A percentile compares a stretch with the other conserved stretches of the same genome.
Conservation (phyloP, 2,329 filamentous ascomycete species). For the Trichoderma citrinoviride region DNA sequence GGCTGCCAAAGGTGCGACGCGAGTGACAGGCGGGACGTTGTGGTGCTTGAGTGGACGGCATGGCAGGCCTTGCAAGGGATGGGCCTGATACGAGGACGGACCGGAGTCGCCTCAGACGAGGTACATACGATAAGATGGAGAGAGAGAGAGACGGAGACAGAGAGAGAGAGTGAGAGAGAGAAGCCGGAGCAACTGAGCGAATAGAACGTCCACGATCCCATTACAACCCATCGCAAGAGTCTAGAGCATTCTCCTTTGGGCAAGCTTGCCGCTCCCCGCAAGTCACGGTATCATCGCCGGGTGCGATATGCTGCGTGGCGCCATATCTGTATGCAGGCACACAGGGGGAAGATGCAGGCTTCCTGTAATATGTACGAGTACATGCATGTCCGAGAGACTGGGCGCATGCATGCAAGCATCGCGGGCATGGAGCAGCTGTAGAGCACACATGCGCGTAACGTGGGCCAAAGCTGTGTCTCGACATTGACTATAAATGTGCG, state of each 20-base stretch:
- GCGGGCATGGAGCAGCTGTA: not conserved
- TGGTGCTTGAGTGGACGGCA: not conserved
- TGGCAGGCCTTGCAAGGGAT: not conserved
- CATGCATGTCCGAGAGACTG: too few species aligned
- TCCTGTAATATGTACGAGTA: not conserved
- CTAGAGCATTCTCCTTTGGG: not conserved
- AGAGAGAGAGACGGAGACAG: too few species aligned
- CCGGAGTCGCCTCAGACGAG: not conserved
- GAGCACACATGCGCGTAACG: not conserved
- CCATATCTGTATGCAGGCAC: slow-evolving; percentile 16
- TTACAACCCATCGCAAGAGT: too few species aligned
- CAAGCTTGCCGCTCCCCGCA: slow-evolving; percentile 1
- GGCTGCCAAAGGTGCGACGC: slow-evolving; percentile 18
- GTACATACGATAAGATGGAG: too few species aligned
- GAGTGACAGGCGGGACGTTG: not conserved
- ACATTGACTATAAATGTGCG: too few species aligned
- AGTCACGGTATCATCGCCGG: slow-evolving; percentile 1
- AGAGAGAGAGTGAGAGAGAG: too few species aligned
- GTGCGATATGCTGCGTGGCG: slow-evolving; percentile 13
- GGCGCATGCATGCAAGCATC: not conserved
- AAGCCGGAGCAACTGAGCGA: too few species aligned
- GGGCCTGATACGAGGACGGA: not conserved
- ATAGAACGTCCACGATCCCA: too few species aligned
- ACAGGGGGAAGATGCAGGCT: slow-evolving; percentile 16
- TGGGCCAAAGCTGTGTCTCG: not conserved